phyloP scores from a whole-genome alignment of 805 yeast species.

The Zygotorulaspora danielsina region DNA sequence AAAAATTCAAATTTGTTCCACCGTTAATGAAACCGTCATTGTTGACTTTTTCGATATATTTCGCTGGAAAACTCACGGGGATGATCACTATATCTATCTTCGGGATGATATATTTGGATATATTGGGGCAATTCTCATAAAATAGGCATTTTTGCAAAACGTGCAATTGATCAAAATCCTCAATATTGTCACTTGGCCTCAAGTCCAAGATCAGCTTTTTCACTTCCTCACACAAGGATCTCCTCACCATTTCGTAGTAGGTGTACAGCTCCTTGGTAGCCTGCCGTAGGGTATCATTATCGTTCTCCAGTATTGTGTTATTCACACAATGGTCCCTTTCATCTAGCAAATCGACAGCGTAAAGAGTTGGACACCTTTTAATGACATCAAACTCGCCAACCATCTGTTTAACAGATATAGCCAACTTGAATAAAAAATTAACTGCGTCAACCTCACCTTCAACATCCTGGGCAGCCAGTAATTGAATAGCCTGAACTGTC shows the following conservation, averaged over 20 bases:
- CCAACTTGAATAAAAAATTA: slow-evolving; percentile 15
- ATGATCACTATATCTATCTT: slow-evolving; percentile 21
- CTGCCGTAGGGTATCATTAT: slow-evolving; percentile 1
- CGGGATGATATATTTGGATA: slow-evolving; percentile 15
- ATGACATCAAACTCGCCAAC: slow-evolving; percentile 8
- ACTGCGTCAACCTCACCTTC: slow-evolving; percentile 10
- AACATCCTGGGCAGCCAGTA: slow-evolving; percentile 15
- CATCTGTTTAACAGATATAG: slow-evolving; percentile 18
- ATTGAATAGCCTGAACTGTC: slow-evolving; percentile 9
- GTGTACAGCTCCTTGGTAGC: slow-evolving; percentile 8
- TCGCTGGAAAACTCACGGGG: slow-evolving; percentile 19
- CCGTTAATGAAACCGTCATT: slow-evolving; percentile 14
- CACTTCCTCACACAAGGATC: slow-evolving; percentile 8
- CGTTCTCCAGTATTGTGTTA: slow-evolving; percentile 2
- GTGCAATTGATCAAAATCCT: slow-evolving; percentile 15
- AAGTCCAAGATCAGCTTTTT: slow-evolving; percentile 12
- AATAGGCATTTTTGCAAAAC: slow-evolving; percentile 17
- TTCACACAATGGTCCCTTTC: slow-evolving; percentile 4
- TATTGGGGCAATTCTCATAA: slow-evolving; percentile 7
- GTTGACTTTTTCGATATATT: slow-evolving; percentile 11
- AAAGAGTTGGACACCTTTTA: slow-evolving; percentile 21
- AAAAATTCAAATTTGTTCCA: slow-evolving; percentile 13
- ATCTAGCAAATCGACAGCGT: slow-evolving; percentile 16
- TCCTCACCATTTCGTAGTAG: slow-evolving; percentile 6
- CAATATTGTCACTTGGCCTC: slow-evolving; percentile 12